Percentiles rank a stretch among this genome's conserved stretches.
Evolutionary conservation across 352 stramenopile species (phyloP).

Genomic region (Peronospora belbahrii): DNA sequence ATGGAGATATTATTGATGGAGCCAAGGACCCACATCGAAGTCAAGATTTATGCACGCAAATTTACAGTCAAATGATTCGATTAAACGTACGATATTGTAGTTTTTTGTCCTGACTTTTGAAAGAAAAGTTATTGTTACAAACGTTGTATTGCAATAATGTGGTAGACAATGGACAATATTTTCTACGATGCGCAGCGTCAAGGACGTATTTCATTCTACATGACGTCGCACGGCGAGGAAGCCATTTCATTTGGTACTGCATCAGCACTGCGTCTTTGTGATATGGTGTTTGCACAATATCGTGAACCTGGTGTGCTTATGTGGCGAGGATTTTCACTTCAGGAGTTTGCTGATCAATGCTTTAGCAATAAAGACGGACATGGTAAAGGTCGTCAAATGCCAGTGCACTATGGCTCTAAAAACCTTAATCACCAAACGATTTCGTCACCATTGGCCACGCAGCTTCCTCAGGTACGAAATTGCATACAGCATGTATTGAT

Average conservation of each 20-base stretch:
- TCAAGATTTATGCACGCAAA: constrained; percentile 67
- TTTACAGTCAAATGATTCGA: constrained; percentile 84
- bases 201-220: constrained; percentile 97
- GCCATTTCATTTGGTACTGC: constrained; percentile 92
- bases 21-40: constrained; percentile 67
- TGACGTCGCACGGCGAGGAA: constrained; percentile 92
- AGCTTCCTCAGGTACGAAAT: constrained; percentile 87
- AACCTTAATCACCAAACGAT: constrained; percentile 97
- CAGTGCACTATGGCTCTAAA: constrained; percentile 95
- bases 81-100: constrained; percentile 43
- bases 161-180: constrained; percentile 95
- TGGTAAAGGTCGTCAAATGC: constrained; percentile 96
- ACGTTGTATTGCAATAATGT: neutral
- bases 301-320: constrained; percentile 95
- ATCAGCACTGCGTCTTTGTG: constrained; percentile 77
- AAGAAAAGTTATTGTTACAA: neutral
- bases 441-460: constrained; percentile 93
- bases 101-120: neutral
- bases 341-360: constrained; percentile 97
- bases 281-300: constrained; percentile 98
- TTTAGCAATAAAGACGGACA: constrained; percentile 95
- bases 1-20: constrained; percentile 71
- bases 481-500: neutral
- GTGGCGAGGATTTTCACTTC: constrained; percentile 95
- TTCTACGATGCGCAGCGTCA: constrained; percentile 96